Percentiles rank a stretch among this genome's conserved stretches.
phyloP scores from a whole-genome alignment of 345 rosid genomes.

The Carallia brachiata region DNA sequence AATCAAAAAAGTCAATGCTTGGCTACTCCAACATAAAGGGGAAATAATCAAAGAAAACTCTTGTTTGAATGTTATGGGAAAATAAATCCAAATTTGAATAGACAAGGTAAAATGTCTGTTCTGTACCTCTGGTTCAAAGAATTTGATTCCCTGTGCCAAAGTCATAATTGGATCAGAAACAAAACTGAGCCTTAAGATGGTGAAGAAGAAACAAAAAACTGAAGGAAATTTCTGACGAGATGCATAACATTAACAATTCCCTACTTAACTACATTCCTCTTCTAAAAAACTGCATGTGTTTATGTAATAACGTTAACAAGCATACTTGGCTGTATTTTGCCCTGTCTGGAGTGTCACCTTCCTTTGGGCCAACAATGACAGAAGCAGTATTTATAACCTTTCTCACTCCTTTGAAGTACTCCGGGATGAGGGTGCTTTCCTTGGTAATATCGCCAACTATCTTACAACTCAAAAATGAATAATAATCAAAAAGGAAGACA shows the following conservation, averaged over 20 bases:
- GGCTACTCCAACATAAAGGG: background rate
- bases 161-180: slow-evolving; percentile 20
- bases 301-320: background rate
- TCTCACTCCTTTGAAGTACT: slow-evolving; percentile 79
- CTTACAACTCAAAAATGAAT: slow-evolving; percentile 29
- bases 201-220: too few species aligned
- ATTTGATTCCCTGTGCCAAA: slow-evolving; percentile 79
- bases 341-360: slow-evolving; percentile 97
- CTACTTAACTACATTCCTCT: too few species aligned
- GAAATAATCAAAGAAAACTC: slow-evolving; percentile 8
- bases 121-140: slow-evolving; percentile 95
- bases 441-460: slow-evolving; percentile 79
- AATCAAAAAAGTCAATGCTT: background rate
- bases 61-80: slow-evolving; percentile 2
- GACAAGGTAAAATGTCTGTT: slow-evolving; percentile 17
- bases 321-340: slow-evolving; percentile 84
- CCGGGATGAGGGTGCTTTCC: slow-evolving; percentile 58
- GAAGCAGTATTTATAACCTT: slow-evolving; percentile 84
- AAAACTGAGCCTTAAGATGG: background rate
- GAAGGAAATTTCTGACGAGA: background rate
- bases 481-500: background rate
- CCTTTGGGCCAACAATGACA: slow-evolving; percentile 95
- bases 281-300: background rate
- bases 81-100: slow-evolving; percentile 17
- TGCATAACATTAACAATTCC: background rate